Evolutionary conservation across 352 stramenopile genomes (phyloP), one percentile per base, ranked within the genome.

Genomic region (Aphanomyces astaci): DNA sequence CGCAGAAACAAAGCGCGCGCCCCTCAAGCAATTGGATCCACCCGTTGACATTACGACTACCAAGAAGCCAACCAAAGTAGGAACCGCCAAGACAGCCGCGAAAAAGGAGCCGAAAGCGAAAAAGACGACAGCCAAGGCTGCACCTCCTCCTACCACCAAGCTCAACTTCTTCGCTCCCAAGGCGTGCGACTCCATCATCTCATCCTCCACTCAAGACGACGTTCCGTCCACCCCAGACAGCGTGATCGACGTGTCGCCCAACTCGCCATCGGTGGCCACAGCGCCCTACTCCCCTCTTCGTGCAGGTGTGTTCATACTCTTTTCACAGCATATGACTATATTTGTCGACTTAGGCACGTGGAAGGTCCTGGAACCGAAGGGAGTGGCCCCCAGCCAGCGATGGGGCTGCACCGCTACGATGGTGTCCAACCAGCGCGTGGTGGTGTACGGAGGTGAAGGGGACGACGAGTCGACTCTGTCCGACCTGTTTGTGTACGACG

Each of bases 391-490:
- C 0, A 46, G 63, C 45, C 84, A 86, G 60, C 84, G 92, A 39
- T 98, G 94, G 94, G 94, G 92, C 49, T 87, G 96, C 66, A 94
- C 83, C 0, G 88, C 89, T 54, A 97, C 91, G 3, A 81, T 82
- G 66, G 95, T 98, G 64, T 87, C 87, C 19, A 76, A 93, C 56
- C 75, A 89, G 48, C 83, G 87, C 22, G 74, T 98, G 11, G 81
- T 98, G 13, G 73, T 98, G 4, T 98, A 98, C 67, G 94, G 94
- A 31, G 94, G 94, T 39, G 89, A 95, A 49, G 85, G 94, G 63
- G 86, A 96, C 52, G 84, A 96, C 69, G 78, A 90, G 59, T 62
- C 49, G 4, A 96, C 84, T 45, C 80, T 96, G 56, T 85, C 85
- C 24, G 89, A 96, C 59, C 75, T 97, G 45, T 83, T 90, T 54